Base-by-base conservation (phyloP, 768 basidiomycete genomes). In the Auriscalpium vulgare region DNA sequence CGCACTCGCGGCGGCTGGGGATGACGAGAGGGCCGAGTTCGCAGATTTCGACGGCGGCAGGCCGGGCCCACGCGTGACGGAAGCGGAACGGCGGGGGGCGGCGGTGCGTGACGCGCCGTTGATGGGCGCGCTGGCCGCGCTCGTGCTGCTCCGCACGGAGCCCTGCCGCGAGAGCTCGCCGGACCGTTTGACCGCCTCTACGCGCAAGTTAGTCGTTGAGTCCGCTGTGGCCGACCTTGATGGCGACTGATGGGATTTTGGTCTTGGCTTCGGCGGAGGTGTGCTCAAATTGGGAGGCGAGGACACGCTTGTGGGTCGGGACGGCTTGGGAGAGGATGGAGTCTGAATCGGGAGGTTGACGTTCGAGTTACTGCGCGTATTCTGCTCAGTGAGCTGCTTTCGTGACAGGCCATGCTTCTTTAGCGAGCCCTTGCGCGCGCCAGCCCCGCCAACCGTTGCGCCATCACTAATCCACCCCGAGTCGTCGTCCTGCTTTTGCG, bases 391-490 rank as follows among this genome's bases (percentile, higher is more conserved):
- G 14, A 11, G 47, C 21, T 48, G 47, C 47, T n/a, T 17, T 19
- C 13, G 47, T 29, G 11, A 19, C 16, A 17, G 17, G 13, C 38
- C 5, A 10, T 53, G 51, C 2, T 50, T 52, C 40, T 51, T 55
- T 8, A 47, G 7, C 0, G 57, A 53, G 19, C 54, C 54, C 43
- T 53, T 57, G 5, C 49, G 57, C 19, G 56, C 59, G 21, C 45
- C 61, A 5, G 38, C 60, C 29, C 59, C 59, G 47, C 50, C 48
- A 36, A 56, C 55, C 7, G 53, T 52, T 29, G 50, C 59, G 11
- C 59, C 55, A 43, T 60, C 61, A 36, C 59, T 56, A 54, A 53
- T 63, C 66, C 38, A 57, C 47, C 60, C 64, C 51, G 47, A 23
- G 10, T 59, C 64, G n/a, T 59, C 59, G 17, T 55, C 59, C 50